Evolutionary conservation across 139 green algal genomes (phyloP).

Genomic region (Micractinium conductrix): DNA sequence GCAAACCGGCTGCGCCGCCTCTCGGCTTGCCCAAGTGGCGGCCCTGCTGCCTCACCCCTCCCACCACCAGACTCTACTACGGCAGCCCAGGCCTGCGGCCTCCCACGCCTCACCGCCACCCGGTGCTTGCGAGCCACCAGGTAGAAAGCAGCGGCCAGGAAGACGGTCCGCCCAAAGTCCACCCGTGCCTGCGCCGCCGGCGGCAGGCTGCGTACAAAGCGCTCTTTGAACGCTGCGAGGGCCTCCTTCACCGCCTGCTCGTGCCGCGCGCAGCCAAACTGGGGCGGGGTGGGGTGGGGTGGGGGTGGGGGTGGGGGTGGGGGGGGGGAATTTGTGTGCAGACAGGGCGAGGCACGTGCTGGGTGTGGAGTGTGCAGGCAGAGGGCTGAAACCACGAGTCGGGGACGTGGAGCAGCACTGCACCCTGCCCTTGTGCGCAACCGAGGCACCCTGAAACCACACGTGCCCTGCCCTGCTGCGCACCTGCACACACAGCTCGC

Average conservation of each 20-base stretch:
- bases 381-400: too few species aligned
- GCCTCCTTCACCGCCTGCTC: slow-evolving; percentile 9
- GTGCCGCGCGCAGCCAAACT: slow-evolving; percentile 40
- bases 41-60: too few species aligned
- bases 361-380: too few species aligned
- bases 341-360: too few species aligned
- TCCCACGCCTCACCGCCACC: slow-evolving; percentile 19
- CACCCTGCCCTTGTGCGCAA: too few species aligned
- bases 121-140: slow-evolving; percentile 42
- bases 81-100: too few species aligned
- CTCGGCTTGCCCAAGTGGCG: too few species aligned
- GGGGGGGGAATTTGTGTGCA: neutral
- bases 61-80: too few species aligned
- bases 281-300: neutral
- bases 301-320: neutral
- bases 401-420: too few species aligned
- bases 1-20: too few species aligned
- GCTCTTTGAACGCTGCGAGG: slow-evolving; percentile 39
- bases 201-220: neutral
- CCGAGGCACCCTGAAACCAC: too few species aligned
- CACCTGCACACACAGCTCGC: slow-evolving; percentile 47
- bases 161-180: slow-evolving; percentile 24
- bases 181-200: slow-evolving; percentile 4
- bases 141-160: slow-evolving; percentile 39
- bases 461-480: neutral